Evolutionary conservation across 345 rosid species (phyloP).

Genomic region (Isatis tinctoria): DNA sequence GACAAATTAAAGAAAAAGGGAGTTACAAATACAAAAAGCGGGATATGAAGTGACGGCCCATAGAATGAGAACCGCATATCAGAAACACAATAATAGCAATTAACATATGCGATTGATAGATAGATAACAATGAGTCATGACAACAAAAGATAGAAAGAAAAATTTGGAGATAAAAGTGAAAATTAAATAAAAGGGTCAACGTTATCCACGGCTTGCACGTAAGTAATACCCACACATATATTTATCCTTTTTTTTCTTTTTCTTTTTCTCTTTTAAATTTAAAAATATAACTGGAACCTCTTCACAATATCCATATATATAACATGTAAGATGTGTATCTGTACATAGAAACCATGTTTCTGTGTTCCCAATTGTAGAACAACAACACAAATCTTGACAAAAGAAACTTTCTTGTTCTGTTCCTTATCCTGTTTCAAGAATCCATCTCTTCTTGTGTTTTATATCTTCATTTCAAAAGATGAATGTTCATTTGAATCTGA

Average conservation of each 20-base stretch:
- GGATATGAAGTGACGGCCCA: background rate
- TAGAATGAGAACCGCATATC: conserved; percentile 23
- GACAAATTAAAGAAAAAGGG: background rate
- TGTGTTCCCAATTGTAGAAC: conserved; percentile 31
- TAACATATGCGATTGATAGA: conserved; percentile 25
- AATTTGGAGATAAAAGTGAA: conserved; percentile 13
- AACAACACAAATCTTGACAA: conserved; percentile 5
- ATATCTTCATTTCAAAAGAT: conserved; percentile 1
- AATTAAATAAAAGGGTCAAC: conserved; percentile 28
- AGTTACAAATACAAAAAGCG: conserved; percentile 7
- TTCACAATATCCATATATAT: conserved; percentile 22
- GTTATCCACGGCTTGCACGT: conserved; percentile 38
- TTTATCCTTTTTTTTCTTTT: conserved; percentile 1
- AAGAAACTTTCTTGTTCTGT: conserved; percentile 1
- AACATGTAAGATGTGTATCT: conserved; percentile 21
- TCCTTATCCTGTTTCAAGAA: conserved; percentile 1
- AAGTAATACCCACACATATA: conserved; percentile 34
- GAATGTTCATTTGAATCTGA: conserved; percentile 23
- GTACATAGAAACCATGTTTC: conserved; percentile 23
- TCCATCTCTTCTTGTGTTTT: background rate
- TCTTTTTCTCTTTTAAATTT: background rate
- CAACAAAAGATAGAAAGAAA: background rate
- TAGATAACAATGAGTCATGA: conserved; percentile 5
- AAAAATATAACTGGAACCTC: conserved; percentile 17
- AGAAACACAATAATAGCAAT: conserved; percentile 25